phyloP scores from a whole-genome alignment of 441 rosid genomes.

The Populus hybrid region DNA sequence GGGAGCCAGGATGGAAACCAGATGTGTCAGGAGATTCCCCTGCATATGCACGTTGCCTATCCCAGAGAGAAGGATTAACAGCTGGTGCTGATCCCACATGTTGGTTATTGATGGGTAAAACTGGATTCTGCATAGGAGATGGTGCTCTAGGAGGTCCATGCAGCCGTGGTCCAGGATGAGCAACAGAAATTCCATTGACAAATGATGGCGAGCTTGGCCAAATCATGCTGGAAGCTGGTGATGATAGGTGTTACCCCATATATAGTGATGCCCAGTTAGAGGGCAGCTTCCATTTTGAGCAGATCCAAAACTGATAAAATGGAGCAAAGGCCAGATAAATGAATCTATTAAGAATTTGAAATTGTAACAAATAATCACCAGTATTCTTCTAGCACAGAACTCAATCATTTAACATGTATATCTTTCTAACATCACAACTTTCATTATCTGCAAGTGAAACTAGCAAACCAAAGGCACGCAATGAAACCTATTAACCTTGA shows the following conservation, averaged over 20 bases:
- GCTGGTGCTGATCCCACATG: conserved; percentile 60
- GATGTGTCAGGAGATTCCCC: conserved; percentile 47
- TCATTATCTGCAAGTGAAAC: conserved; percentile 10
- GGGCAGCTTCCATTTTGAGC: conserved; percentile 34
- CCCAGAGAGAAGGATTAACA: conserved; percentile 47
- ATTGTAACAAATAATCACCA: neutral
- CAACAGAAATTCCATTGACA: conserved; percentile 40
- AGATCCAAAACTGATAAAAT: conserved; percentile 45
- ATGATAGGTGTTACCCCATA: conserved; percentile 44
- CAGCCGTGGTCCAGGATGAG: conserved; percentile 29
- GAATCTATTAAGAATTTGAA: neutral
- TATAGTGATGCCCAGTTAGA: conserved; percentile 37
- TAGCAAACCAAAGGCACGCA: neutral
- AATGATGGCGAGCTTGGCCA: conserved; percentile 60
- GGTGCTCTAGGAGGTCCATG: conserved; percentile 50
- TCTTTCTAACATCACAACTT: neutral
- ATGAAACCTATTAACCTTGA: neutral
- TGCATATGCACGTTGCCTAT: conserved; percentile 40
- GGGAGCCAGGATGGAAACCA: conserved; percentile 50
- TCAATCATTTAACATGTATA: neutral
- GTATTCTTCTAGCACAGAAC: neutral
- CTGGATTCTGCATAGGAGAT: conserved; percentile 36
- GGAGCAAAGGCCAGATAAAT: conserved; percentile 14
- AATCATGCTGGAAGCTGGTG: conserved; percentile 40
- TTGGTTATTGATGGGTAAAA: conserved; percentile 36